Conservation (phyloP, 805 yeast genomes). For the Lachancea meyersii region DNA sequence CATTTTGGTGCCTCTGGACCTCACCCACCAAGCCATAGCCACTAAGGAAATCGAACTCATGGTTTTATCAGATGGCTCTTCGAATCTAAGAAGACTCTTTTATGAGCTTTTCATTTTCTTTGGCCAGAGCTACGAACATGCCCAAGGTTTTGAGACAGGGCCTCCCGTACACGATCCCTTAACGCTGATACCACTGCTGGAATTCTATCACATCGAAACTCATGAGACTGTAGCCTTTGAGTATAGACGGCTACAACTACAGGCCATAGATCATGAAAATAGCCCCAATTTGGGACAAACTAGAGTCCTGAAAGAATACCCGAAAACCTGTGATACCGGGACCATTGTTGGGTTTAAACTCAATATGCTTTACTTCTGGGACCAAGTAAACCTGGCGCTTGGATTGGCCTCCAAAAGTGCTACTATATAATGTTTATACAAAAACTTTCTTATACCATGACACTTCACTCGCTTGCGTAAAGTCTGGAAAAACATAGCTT, state of each 20-base stretch:
- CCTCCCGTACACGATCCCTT: slow-evolving; percentile 82
- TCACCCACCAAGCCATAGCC: slow-evolving; percentile 57
- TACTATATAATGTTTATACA: neutral
- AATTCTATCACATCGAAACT: slow-evolving; percentile 33
- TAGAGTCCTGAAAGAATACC: slow-evolving; percentile 35
- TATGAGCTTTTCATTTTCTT: slow-evolving; percentile 50
- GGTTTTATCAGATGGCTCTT: slow-evolving; percentile 35
- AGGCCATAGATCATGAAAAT: slow-evolving; percentile 32
- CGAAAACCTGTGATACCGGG: slow-evolving; percentile 27
- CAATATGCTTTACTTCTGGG: slow-evolving; percentile 43
- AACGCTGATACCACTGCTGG: slow-evolving; percentile 55
- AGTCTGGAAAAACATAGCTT: slow-evolving; percentile 21
- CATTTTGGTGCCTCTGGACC: slow-evolving; percentile 57
- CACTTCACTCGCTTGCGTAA: neutral
- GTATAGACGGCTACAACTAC: slow-evolving; percentile 24
- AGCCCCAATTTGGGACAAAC: slow-evolving; percentile 54
- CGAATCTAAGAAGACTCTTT: slow-evolving; percentile 48
- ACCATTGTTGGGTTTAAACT: slow-evolving; percentile 37
- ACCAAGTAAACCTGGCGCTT: slow-evolving; percentile 35
- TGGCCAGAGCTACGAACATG: slow-evolving; percentile 39
- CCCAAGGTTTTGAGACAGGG: slow-evolving; percentile 44
- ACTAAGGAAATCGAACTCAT: slow-evolving; percentile 35
- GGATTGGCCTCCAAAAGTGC: slow-evolving; percentile 32
- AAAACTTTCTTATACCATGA: neutral
- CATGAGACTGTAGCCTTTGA: slow-evolving; percentile 15